phyloP scores from a whole-genome alignment of 2,329 filamentous ascomycete genomes.

The Colletotrichum chrysophilum region DNA sequence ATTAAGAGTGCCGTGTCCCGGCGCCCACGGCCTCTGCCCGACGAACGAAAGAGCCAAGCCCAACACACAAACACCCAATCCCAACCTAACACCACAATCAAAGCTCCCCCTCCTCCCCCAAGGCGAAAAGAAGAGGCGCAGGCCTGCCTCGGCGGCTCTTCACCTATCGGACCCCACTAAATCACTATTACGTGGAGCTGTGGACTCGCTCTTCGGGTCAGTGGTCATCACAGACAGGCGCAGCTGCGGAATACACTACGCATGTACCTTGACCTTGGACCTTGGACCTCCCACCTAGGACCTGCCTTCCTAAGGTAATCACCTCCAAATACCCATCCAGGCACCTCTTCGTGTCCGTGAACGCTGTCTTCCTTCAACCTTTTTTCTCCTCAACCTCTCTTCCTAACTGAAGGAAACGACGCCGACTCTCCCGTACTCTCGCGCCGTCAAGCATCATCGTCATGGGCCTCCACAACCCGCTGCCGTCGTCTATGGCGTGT shows the following conservation, averaged over 20 bases:
- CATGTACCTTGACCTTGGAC: neutral
- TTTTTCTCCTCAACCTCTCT: neutral
- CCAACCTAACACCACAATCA: neutral
- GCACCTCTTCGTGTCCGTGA: neutral
- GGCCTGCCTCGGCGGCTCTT: slow-evolving; percentile 13
- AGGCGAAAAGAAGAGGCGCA: slow-evolving; percentile 11
- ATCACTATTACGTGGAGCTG: slow-evolving; percentile 16
- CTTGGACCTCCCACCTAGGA: neutral
- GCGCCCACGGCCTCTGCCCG: neutral
- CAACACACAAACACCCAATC: neutral
- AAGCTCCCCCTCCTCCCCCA: neutral
- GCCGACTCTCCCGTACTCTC: neutral
- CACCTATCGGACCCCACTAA: slow-evolving; percentile 13
- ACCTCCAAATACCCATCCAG: neutral
- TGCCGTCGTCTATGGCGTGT: slow-evolving; percentile 72
- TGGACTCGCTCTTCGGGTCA: neutral
- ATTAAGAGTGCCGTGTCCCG: neutral
- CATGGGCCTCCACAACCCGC: slow-evolving; percentile 71
- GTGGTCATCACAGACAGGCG: neutral
- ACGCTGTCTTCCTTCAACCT: neutral
- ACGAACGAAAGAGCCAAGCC: neutral
- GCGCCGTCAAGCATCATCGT: slow-evolving; percentile 19
- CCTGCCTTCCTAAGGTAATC: neutral
- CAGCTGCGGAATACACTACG: neutral
- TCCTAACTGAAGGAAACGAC: neutral